Evolutionary conservation across 164 flowering plant genomes (phyloP), one percentile per base, ranked within the genome.

Genomic region (Stephania japonica): DNA sequence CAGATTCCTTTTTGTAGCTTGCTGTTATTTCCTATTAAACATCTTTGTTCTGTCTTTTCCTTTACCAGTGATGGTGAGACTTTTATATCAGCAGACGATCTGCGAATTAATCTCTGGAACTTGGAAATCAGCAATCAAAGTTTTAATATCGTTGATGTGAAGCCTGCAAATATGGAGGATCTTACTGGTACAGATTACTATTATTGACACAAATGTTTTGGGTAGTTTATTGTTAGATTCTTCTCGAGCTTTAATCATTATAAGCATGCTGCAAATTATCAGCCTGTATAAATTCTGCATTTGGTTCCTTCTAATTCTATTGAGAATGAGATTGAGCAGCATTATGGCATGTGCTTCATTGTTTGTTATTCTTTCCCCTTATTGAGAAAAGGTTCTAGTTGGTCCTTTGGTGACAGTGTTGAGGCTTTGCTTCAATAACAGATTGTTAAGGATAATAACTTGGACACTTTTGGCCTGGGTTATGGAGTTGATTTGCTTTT

Each of bases 151-250:
- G 97, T 95, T 76, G 99, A 95, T 79, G 97, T 95, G 69, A 96
- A 96, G 85, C 99, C 98, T 73, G 84, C 97, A 73, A 95, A 95
- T 78, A 95, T 95, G 99, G 99, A 95, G 81, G 99, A 95, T 82
- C 85, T 95, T 68, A 95, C 99, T 78, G 99, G 99, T 95, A 82
- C 1, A 49, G 32, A 43, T 61, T 71, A 47, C 42, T 44, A 72
- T 19, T 42, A 25, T 74, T 19, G 18, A 21, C 42, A 56, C 21
- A 10, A 71, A 61, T 47, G 49, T 69, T 18, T 7, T 8, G 24
- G 26, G 64, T 18, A 47, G 53, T 41, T 43, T 44, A 63, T 47
- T 7, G 13, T 56, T 26, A 1, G 69, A 63, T 49, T 73, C 66
- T 43, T 67, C 41, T 21, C 53, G 71, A 38, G 21, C 49, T 53